phyloP scores from a whole-genome alignment of 768 basidiomycete species.

The Candolleomyces efflorescens region DNA sequence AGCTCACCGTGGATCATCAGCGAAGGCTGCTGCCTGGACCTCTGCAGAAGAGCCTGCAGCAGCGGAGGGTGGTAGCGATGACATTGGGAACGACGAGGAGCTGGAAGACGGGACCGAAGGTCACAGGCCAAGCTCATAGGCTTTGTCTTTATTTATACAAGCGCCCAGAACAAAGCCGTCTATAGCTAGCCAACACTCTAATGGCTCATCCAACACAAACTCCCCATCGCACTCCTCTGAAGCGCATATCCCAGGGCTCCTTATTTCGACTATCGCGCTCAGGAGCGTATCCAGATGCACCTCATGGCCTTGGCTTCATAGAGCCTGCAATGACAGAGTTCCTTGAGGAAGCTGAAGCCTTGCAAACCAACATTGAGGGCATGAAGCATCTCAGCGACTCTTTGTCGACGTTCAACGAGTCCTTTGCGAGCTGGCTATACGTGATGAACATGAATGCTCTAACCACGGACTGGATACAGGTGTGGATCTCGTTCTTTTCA shows the following conservation, averaged over 20 bases:
- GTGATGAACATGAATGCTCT: conserved; percentile 93
- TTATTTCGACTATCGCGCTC: conserved; percentile 83
- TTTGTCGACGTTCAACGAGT: conserved; percentile 85
- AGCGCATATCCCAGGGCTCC: conserved; percentile 89
- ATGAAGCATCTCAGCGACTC: conserved; percentile 71
- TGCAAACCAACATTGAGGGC: conserved; percentile 71
- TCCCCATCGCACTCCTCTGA: conserved; percentile 76
- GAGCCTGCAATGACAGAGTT: conserved; percentile 83
- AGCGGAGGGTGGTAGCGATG: conserved; percentile 43
- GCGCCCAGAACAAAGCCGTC: background rate
- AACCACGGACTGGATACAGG: conserved; percentile 92
- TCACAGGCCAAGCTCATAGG: background rate
- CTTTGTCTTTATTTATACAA: background rate
- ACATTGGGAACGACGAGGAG: conserved; percentile 25
- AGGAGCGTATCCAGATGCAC: conserved; percentile 65
- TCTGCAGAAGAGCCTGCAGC: conserved; percentile 51
- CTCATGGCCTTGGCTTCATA: conserved; percentile 81
- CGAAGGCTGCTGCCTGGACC: conserved; percentile 64
- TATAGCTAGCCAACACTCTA: too few species aligned
- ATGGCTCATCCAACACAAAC: background rate
- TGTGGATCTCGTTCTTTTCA: conserved; percentile 22
- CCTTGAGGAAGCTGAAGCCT: conserved; percentile 79
- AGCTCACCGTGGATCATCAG: conserved; percentile 65
- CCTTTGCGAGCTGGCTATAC: conserved; percentile 88
- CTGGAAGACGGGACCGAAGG: background rate